phyloP scores from a whole-genome alignment of 306 rosid genomes.

The Cucurbita pepo region DNA sequence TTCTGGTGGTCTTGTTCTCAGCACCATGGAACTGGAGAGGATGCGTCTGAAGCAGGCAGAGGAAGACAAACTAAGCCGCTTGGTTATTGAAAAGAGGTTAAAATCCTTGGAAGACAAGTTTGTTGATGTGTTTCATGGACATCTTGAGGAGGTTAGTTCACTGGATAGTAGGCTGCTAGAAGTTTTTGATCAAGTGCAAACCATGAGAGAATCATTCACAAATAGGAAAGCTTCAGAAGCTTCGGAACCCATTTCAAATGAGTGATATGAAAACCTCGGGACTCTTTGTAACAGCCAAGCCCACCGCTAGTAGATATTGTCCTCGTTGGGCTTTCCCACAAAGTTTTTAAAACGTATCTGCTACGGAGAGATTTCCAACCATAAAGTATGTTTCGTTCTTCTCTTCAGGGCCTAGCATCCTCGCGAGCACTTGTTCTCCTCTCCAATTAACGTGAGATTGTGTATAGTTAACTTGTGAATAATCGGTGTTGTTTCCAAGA shows the following conservation, averaged over 20 bases:
- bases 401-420: too few species aligned
- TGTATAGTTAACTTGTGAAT: not conserved
- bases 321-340: too few species aligned
- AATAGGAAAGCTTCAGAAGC: constrained; percentile 22
- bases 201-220: constrained; percentile 25
- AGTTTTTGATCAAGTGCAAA: constrained; percentile 29
- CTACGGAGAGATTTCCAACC: too few species aligned
- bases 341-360: too few species aligned
- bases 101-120: constrained; percentile 40
- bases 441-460: too few species aligned
- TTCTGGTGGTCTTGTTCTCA: constrained; percentile 82
- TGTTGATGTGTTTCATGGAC: constrained; percentile 21
- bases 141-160: constrained; percentile 17
- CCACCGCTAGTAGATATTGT: too few species aligned
- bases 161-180: constrained; percentile 27
- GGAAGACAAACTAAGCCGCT: constrained; percentile 40
- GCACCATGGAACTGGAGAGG: constrained; percentile 62
- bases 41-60: constrained; percentile 59
- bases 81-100: constrained; percentile 26
- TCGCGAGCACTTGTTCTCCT: too few species aligned
- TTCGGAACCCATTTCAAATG: constrained; percentile 10
- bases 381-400: too few species aligned
- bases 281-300: too few species aligned
- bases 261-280: not conserved
- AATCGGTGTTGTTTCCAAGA: not conserved